Conservation (phyloP, 352 stramenopile genomes). For the Blastocystis sp. region DNA sequence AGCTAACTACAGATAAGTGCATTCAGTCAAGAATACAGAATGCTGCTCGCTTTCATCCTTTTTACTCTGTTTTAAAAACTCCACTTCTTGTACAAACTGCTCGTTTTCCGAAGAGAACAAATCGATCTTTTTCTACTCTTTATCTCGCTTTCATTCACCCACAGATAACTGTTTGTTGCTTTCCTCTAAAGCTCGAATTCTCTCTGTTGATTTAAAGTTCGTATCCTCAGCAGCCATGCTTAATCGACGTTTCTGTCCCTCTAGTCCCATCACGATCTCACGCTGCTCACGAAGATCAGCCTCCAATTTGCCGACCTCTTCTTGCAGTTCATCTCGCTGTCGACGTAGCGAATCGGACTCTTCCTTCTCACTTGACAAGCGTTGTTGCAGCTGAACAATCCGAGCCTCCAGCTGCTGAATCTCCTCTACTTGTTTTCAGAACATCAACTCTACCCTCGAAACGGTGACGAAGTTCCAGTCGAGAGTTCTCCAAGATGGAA, state of each 20-base stretch:
- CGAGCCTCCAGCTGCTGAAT: background rate
- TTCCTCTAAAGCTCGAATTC: background rate
- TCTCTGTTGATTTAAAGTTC: background rate
- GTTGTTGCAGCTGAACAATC: background rate
- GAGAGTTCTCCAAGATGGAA: background rate
- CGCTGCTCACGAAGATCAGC: background rate
- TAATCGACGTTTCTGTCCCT: background rate
- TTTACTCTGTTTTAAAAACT: background rate
- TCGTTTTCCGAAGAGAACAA: slow-evolving; percentile 2
- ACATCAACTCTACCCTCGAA: background rate
- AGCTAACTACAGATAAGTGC: background rate
- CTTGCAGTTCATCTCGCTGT: slow-evolving; percentile 11
- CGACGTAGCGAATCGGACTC: slow-evolving; percentile 2
- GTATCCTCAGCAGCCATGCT: background rate
- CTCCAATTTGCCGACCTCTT: background rate
- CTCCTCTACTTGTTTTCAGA: background rate
- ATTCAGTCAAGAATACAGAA: background rate
- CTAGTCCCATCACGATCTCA: background rate
- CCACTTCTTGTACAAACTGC: background rate
- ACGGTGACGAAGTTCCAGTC: background rate
- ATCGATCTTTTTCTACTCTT: background rate
- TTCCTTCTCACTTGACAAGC: background rate
- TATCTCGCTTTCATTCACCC: background rate
- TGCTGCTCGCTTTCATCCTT: background rate
- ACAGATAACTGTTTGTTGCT: background rate